Evolutionary conservation across 495 filamentous ascomycete species (phyloP).

Genomic region (Aspergillus mulundensis): DNA sequence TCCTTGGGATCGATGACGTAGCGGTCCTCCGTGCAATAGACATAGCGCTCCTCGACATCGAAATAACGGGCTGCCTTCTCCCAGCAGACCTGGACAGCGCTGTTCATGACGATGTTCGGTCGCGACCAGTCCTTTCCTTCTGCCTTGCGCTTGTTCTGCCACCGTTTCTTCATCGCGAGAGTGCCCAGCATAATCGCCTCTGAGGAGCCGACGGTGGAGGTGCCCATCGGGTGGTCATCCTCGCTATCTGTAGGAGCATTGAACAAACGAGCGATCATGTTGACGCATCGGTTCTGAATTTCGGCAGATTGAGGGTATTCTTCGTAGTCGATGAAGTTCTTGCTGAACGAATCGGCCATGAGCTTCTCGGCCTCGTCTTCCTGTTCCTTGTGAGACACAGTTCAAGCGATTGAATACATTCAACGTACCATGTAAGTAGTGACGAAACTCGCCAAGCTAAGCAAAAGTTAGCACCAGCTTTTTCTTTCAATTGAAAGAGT

Average conservation of each 20-base stretch:
- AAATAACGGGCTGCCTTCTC: constrained; percentile 94
- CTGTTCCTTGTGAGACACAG: constrained; percentile 39
- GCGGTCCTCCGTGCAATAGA: constrained; percentile 75
- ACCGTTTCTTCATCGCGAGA: constrained; percentile 92
- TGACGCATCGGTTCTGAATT: constrained; percentile 84
- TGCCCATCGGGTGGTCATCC: constrained; percentile 62
- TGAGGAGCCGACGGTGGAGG: constrained; percentile 79
- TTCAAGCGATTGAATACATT: neutral
- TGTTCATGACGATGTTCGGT: constrained; percentile 90
- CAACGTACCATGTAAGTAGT: constrained; percentile 77
- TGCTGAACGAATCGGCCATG: constrained; percentile 78
- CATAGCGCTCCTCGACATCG: constrained; percentile 84
- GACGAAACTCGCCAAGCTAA: constrained; percentile 72
- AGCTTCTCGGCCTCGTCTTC: constrained; percentile 88
- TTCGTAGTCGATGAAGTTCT: constrained; percentile 90
- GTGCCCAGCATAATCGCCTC: constrained; percentile 90
- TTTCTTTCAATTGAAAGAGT: neutral
- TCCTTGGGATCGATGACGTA: constrained; percentile 85
- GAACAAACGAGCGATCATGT: constrained; percentile 82
- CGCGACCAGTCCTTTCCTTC: constrained; percentile 69
- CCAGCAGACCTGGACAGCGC: constrained; percentile 93
- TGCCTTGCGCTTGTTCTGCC: constrained; percentile 80
- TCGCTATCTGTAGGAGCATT: constrained; percentile 55
- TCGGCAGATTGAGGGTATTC: constrained; percentile 81
- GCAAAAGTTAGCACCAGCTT: constrained; percentile 3